These are phyloP conservation scores for Phytophthora sp. DNA, from an alignment of 352 stramenopile species.

Conservation along the genomic window DNA sequence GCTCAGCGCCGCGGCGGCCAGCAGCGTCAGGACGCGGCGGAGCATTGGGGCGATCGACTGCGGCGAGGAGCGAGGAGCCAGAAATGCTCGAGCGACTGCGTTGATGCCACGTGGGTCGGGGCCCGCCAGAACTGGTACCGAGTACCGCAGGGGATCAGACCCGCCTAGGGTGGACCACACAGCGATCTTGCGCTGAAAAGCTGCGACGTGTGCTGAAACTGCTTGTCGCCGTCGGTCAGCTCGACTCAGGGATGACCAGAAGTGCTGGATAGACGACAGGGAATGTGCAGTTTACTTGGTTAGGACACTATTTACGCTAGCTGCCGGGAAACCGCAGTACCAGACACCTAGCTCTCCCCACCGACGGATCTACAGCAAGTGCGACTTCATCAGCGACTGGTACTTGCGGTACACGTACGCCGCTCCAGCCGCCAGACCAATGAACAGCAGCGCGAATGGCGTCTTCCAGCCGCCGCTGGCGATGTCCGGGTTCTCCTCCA, in stretches of 20 bases:
- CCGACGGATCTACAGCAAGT: constrained; percentile 71
- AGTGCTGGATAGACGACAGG: constrained; percentile 6
- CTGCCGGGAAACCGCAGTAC: neutral
- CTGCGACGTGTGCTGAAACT: constrained; percentile 13
- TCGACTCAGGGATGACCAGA: neutral
- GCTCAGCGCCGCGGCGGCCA: constrained; percentile 28
- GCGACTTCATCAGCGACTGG: constrained; percentile 85
- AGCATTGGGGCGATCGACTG: constrained; percentile 17
- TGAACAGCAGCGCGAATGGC: constrained; percentile 75
- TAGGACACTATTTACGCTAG: constrained; percentile 26
- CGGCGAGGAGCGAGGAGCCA: constrained; percentile 3
- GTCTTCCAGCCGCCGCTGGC: constrained; percentile 76
- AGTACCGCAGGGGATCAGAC: constrained; percentile 13
- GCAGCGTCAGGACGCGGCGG: constrained; percentile 28
- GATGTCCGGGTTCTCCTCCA: constrained; percentile 72
- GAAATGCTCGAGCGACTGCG: constrained; percentile 26
- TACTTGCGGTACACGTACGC: constrained; percentile 86
- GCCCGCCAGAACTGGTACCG: constrained; percentile 7
- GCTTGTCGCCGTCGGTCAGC: no score
- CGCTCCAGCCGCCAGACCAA: constrained; percentile 54
- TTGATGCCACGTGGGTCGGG: constrained; percentile 24
- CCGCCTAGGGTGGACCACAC: constrained; percentile 21
- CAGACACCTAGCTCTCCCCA: constrained; percentile 5
- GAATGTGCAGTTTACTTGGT: constrained; percentile 33
- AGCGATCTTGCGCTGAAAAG: constrained; percentile 10